Conservation (phyloP, 1,139 yeast species). For the Petasospora fabianii region DNA sequence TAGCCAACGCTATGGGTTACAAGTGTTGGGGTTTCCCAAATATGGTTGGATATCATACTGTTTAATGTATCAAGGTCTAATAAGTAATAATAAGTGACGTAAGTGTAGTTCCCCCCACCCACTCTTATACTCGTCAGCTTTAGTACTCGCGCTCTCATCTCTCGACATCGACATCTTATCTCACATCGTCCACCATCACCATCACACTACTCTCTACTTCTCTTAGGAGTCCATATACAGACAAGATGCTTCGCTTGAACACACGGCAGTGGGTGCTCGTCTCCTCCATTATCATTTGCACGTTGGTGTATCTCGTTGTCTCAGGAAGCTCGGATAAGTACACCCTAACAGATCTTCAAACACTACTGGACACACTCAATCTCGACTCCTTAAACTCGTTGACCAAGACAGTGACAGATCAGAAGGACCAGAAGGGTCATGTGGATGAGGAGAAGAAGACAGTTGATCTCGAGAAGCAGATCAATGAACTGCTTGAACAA, state of each 20-base stretch:
- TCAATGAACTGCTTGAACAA: conserved; percentile 21
- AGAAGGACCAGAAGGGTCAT: conserved; percentile 17
- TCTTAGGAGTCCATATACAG: no score
- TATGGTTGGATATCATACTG: conserved; percentile 23
- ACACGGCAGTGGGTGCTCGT: conserved; percentile 13
- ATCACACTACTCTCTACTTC: no score
- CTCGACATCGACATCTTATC: background rate
- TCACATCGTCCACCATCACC: background rate
- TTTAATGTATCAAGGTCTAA: conserved; percentile 4
- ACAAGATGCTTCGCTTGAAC: no score
- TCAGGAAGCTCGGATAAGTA: no score
- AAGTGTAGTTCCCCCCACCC: no score
- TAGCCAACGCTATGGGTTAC: conserved; percentile 42
- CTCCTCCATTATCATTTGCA: conserved; percentile 6
- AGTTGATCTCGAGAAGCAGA: conserved; percentile 23
- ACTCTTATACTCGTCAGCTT: no score
- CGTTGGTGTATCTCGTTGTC: conserved; percentile 3
- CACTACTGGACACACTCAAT: conserved; percentile 11
- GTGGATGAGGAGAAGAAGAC: conserved; percentile 20
- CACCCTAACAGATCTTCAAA: no score
- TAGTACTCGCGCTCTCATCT: no score
- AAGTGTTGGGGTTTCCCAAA: conserved; percentile 34
- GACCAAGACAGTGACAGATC: conserved; percentile 15
- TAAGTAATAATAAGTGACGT: no score
- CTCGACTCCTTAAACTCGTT: conserved; percentile 7